These are phyloP conservation scores for Erodium moschatum DNA, from an alignment of 441 rosid species.

Conservation along the genomic window DNA sequence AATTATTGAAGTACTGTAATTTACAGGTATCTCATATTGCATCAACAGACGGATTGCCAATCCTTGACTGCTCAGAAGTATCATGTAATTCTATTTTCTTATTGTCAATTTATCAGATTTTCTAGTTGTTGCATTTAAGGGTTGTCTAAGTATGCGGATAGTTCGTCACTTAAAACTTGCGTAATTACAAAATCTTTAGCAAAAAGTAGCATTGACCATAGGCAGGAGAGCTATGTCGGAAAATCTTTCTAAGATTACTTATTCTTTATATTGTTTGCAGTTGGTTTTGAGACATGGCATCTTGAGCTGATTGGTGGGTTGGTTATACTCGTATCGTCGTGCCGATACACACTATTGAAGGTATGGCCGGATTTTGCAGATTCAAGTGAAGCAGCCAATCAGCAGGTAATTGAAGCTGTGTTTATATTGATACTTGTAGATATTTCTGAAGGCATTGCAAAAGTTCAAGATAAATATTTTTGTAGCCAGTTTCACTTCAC, in stretches of 20 bases:
- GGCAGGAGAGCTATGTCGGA: too few species aligned
- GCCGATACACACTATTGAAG: slow-evolving; percentile 55
- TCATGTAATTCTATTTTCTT: slow-evolving; percentile 37
- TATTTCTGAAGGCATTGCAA: background rate
- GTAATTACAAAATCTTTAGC: too few species aligned
- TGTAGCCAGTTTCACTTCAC: background rate
- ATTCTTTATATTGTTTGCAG: slow-evolving; percentile 34
- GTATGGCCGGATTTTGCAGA: slow-evolving; percentile 75
- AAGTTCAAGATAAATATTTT: background rate
- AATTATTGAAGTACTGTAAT: background rate
- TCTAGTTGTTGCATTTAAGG: background rate
- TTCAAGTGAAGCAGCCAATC: slow-evolving; percentile 75
- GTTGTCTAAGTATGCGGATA: background rate
- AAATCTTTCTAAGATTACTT: slow-evolving; percentile 4
- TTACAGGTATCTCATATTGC: slow-evolving; percentile 70
- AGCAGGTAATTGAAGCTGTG: slow-evolving; percentile 40
- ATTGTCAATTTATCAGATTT: background rate
- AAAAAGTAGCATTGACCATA: too few species aligned
- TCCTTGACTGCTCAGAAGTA: slow-evolving; percentile 59
- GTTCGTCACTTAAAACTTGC: background rate
- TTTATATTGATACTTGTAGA: background rate
- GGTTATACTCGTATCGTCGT: slow-evolving; percentile 59
- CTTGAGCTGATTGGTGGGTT: slow-evolving; percentile 57
- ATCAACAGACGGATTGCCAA: slow-evolving; percentile 53
- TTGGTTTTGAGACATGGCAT: slow-evolving; percentile 77